Base-by-base conservation (phyloP, 106 monocot genomes). In the Xerophyta viscosa region DNA sequence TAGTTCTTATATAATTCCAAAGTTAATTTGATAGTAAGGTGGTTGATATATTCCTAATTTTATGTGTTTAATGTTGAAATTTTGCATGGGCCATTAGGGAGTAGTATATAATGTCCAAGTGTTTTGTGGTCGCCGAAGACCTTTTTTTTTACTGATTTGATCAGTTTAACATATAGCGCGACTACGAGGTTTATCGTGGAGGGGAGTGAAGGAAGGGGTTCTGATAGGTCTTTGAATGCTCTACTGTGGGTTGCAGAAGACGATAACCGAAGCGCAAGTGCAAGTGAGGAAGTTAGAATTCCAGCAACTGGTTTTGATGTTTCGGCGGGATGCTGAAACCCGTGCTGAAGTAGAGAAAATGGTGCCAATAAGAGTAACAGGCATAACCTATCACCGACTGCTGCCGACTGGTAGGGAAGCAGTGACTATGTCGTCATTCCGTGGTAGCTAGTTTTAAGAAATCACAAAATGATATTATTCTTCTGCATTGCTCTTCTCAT, bases 261-360 rank as follows among this genome's bases (percentile, higher is more conserved):
- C 84, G 1, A 43, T 83, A 27, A 69, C 67, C 0, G 81, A 83
- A 28, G 72, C 71, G 63, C 50, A 75, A 64, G 84, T 94, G 8
- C 28, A 80, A 9, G 66, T 81, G 15, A 71, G 93, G 58, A 94
- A 84, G 58, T 3, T 81, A 25, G 84, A 93, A 51, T 80, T 93
- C 37, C 84, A 93, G 24, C 63, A 81, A 43, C 50, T 93, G 37
- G 84, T 88, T 7, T 77, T 74, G 1, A 77, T 61, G 65, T 87
- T 93, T 46, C 87, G 87, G 50, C 87, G 72, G 25, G 93, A 93
- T 41, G 92, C 87, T 0, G 92, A 93, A 48, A 74, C 66, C 37
- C 93, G 87, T 64, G 87, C 77, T 0, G 88, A 93, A 63, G 75
- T 88, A 74, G 93, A 54, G 66, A 83, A 31, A 71, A 52, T 20